phyloP scores from a whole-genome alignment of 1,284 basidiomycete genomes.

The Volvariella volvacea region DNA sequence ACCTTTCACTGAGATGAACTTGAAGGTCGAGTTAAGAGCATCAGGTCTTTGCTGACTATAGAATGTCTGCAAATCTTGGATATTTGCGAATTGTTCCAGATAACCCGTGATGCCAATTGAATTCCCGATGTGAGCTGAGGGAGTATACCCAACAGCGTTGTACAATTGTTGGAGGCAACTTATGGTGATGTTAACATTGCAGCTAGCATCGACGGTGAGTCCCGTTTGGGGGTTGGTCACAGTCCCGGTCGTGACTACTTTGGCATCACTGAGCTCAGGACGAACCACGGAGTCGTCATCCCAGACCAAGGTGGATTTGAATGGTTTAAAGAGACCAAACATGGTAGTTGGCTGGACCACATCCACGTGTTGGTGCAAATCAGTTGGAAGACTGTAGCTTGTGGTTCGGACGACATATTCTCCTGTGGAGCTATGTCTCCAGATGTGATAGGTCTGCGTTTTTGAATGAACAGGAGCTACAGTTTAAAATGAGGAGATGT shows the following conservation, averaged over 20 bases:
- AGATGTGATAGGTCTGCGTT: constrained; percentile 58
- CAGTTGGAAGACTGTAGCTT: constrained; percentile 59
- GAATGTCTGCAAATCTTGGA: constrained; percentile 46
- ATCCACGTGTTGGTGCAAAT: constrained; percentile 59
- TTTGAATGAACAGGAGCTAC: too few species aligned
- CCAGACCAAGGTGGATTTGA: constrained; percentile 36
- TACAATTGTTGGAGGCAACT: constrained; percentile 45
- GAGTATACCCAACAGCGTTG: constrained; percentile 37
- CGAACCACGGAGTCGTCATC: constrained; percentile 14
- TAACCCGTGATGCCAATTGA: constrained; percentile 53
- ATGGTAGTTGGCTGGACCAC: constrained; percentile 71
- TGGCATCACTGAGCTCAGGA: background rate
- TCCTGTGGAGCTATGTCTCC: constrained; percentile 46
- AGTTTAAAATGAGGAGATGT: constrained; percentile 17
- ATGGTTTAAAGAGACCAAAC: constrained; percentile 47
- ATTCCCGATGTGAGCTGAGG: constrained; percentile 32
- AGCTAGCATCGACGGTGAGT: constrained; percentile 44
- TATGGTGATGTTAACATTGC: constrained; percentile 41
- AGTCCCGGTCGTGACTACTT: constrained; percentile 11
- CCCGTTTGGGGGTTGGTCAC: constrained; percentile 25
- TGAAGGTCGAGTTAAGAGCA: constrained; percentile 36
- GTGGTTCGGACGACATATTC: constrained; percentile 59
- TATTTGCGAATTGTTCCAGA: constrained; percentile 48
- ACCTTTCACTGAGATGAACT: constrained; percentile 44
- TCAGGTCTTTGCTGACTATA: constrained; percentile 40